Conservation (phyloP, 2,329 filamentous ascomycete genomes). For the Alternaria sp. region DNA sequence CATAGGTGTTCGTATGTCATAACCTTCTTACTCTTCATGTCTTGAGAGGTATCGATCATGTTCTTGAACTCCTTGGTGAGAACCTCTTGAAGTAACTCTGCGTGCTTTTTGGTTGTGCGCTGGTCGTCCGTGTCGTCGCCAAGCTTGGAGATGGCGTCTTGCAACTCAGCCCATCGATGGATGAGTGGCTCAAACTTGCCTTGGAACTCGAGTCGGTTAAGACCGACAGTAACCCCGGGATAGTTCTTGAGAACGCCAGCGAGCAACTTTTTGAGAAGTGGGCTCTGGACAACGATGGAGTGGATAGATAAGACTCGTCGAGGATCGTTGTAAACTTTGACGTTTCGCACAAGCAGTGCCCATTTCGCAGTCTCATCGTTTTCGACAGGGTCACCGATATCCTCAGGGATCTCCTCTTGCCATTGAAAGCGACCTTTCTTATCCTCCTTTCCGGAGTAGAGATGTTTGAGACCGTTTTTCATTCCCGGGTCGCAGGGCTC, state of each 20-base stretch:
- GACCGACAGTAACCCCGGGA: conserved; percentile 67
- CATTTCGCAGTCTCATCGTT: conserved; percentile 69
- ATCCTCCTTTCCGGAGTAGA: conserved; percentile 60
- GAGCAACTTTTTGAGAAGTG: conserved; percentile 67
- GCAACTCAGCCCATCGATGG: conserved; percentile 67
- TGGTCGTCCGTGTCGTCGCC: conserved; percentile 41
- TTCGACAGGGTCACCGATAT: conserved; percentile 58
- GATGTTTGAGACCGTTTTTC: conserved; percentile 55
- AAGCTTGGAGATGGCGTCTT: conserved; percentile 37
- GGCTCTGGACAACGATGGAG: conserved; percentile 71
- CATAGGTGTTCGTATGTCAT: conserved; percentile 57
- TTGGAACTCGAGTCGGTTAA: conserved; percentile 69
- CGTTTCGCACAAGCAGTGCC: conserved; percentile 57
- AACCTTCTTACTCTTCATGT: conserved; percentile 52
- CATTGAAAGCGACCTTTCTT: conserved; percentile 47
- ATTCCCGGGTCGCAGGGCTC: conserved; percentile 47
- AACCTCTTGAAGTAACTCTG: conserved; percentile 50
- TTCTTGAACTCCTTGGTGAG: conserved; percentile 54
- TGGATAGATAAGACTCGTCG: conserved; percentile 68
- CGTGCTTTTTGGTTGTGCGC: conserved; percentile 50
- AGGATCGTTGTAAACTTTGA: conserved; percentile 58
- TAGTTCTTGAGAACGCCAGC: conserved; percentile 65
- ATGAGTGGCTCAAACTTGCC: conserved; percentile 71
- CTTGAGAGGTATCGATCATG: conserved; percentile 53
- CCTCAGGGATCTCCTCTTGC: conserved; percentile 48